These are phyloP conservation scores for Dactylellina cionopaga DNA, from an alignment of 2,329 filamentous ascomycete species.

Conservation along the genomic window DNA sequence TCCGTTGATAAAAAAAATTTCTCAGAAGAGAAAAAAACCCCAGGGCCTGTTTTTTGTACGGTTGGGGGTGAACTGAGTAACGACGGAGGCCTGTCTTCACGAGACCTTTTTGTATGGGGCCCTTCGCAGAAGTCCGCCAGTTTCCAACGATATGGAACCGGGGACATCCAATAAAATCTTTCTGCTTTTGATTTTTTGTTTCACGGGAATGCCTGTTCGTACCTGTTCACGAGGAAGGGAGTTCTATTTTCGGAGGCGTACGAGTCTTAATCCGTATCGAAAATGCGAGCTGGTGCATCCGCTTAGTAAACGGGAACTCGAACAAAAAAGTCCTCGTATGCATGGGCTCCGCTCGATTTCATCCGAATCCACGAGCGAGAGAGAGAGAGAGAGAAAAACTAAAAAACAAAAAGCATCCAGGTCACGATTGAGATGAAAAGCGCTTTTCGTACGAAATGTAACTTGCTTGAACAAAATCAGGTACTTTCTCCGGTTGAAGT, in stretches of 20 bases:
- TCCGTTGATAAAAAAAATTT: neutral
- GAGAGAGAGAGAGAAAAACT: neutral
- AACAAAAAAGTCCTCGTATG: slow-evolving; percentile 41
- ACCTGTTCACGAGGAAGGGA: slow-evolving; percentile 50
- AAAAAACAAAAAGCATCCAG: slow-evolving; percentile 4
- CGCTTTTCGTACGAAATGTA: slow-evolving; percentile 37
- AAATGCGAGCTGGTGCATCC: slow-evolving; percentile 43
- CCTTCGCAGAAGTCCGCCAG: slow-evolving; percentile 47
- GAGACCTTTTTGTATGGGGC: slow-evolving; percentile 41
- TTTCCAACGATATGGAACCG: slow-evolving; percentile 37
- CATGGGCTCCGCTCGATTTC: slow-evolving; percentile 52
- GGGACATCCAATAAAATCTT: slow-evolving; percentile 43
- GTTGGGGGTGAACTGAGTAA: too few species aligned
- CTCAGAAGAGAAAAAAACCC: slow-evolving; percentile 8
- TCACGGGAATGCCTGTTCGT: slow-evolving; percentile 50
- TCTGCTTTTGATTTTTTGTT: slow-evolving; percentile 48
- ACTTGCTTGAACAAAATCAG: slow-evolving; percentile 3
- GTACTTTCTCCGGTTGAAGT: slow-evolving; percentile 2
- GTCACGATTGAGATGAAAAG: slow-evolving; percentile 22
- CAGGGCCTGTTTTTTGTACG: slow-evolving; percentile 24
- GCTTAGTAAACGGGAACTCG: slow-evolving; percentile 41
- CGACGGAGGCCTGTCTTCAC: slow-evolving; percentile 24
- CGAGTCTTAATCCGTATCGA: slow-evolving; percentile 51
- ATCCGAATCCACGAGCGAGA: slow-evolving; percentile 26
- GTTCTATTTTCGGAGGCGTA: slow-evolving; percentile 51